Evolutionary conservation across 2,329 filamentous ascomycete genomes (phyloP).

Genomic region (Emmonsiellopsis sp.): DNA sequence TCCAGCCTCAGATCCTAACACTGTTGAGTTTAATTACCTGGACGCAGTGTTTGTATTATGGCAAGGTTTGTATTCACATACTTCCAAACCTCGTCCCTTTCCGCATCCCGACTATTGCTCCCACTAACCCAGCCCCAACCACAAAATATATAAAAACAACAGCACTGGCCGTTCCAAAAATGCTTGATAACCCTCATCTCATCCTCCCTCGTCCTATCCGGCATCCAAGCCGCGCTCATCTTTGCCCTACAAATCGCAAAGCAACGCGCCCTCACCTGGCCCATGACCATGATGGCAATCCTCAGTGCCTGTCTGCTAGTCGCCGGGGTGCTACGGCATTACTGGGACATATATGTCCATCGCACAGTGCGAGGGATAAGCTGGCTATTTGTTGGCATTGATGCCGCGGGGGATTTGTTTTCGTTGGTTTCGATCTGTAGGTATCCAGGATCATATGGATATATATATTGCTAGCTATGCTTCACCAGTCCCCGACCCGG

Average conservation of each 20-base stretch:
- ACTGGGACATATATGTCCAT: constrained; percentile 58
- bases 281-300: constrained; percentile 56
- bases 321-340: constrained; percentile 57
- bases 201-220: constrained; percentile 49
- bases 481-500: not conserved
- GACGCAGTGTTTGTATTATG: constrained; percentile 49
- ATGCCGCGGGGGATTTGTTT: constrained; percentile 59
- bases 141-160: not conserved
- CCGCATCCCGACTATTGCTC: not conserved
- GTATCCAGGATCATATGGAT: constrained; percentile 8
- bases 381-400: constrained; percentile 61
- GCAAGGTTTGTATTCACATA: constrained; percentile 19
- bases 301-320: constrained; percentile 55
- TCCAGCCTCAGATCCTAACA: constrained; percentile 50
- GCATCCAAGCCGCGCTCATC: constrained; percentile 50
- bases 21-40: constrained; percentile 44
- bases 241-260: constrained; percentile 44
- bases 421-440: constrained; percentile 52
- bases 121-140: too few relatives aligned
- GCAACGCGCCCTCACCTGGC: constrained; percentile 45
- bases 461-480: not conserved
- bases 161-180: constrained; percentile 45
- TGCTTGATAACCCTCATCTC: constrained; percentile 41
- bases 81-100: not conserved
- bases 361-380: constrained; percentile 61